Conservation (phyloP, 2,329 filamentous ascomycete species). For the Ciborinia camelliae region DNA sequence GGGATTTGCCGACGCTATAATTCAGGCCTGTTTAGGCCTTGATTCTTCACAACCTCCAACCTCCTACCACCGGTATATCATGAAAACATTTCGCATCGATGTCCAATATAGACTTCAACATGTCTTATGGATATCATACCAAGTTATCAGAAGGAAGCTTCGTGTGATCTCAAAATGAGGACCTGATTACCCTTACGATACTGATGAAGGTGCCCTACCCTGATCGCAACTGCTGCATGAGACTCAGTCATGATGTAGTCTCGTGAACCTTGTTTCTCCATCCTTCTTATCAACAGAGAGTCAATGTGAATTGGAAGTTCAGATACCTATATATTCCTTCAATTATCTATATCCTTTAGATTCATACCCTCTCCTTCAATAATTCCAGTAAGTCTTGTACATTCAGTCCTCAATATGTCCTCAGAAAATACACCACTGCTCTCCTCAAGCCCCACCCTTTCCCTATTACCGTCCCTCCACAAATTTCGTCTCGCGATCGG, state of each 20-base stretch:
- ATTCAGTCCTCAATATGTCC: not conserved
- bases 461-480: not conserved
- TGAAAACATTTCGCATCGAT: not conserved
- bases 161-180: not conserved
- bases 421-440: slow-evolving; percentile 4
- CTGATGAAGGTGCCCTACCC: not conserved
- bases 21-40: not conserved
- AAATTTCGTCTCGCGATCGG: slow-evolving; percentile 11
- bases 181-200: not conserved
- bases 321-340: not conserved
- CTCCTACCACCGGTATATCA: not conserved
- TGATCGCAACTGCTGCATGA: not conserved
- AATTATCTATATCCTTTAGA: not conserved
- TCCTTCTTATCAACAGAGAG: not conserved
- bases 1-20: not conserved
- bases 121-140: not conserved
- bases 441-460: not conserved
- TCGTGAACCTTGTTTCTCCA: slow-evolving; percentile 8
- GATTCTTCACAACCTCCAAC: not conserved
- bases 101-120: not conserved
- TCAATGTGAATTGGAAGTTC: not conserved
- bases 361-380: not conserved
- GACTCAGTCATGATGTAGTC: slow-evolving; percentile 5
- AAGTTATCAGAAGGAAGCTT: not conserved
- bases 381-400: not conserved